Evolutionary conservation across 75 land plant genomes (phyloP).

Genomic region (Picea glauca): DNA sequence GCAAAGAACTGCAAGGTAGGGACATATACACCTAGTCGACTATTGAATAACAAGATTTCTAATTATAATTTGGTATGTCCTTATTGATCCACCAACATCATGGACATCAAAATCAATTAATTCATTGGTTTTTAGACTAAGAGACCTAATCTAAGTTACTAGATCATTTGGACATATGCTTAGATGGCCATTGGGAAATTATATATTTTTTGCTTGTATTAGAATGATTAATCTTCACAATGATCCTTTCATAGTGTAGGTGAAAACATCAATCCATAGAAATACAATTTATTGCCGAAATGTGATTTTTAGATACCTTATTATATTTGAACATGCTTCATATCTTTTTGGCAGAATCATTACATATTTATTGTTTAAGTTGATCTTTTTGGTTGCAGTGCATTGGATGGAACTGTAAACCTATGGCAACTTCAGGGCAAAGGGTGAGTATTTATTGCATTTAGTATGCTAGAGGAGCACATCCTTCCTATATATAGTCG

Average conservation of each 20-base stretch:
- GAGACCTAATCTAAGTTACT: not conserved
- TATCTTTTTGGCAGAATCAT: not conserved
- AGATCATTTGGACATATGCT: not conserved
- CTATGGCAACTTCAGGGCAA: conserved; percentile 56
- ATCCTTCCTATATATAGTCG: not conserved
- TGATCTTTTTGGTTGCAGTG: conserved; percentile 30
- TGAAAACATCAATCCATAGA: not conserved
- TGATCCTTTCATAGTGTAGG: not conserved
- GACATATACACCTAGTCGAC: too few species aligned
- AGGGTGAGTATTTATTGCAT: conserved; percentile 31
- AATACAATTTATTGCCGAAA: not conserved
- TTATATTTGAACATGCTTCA: not conserved
- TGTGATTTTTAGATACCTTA: not conserved
- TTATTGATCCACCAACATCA: too few species aligned
- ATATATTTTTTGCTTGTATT: not conserved
- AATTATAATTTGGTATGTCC: too few species aligned
- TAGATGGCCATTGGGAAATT: not conserved
- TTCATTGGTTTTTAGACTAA: too few species aligned
- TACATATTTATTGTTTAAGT: not conserved
- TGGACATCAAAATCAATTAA: too few species aligned
- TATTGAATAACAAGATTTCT: too few species aligned
- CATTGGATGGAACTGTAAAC: conserved; percentile 66
- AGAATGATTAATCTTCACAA: not conserved
- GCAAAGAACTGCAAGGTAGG: too few species aligned
- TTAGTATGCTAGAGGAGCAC: not conserved